phyloP scores from a whole-genome alignment of 345 rosid species.

The Sonneratia caseolaris region DNA sequence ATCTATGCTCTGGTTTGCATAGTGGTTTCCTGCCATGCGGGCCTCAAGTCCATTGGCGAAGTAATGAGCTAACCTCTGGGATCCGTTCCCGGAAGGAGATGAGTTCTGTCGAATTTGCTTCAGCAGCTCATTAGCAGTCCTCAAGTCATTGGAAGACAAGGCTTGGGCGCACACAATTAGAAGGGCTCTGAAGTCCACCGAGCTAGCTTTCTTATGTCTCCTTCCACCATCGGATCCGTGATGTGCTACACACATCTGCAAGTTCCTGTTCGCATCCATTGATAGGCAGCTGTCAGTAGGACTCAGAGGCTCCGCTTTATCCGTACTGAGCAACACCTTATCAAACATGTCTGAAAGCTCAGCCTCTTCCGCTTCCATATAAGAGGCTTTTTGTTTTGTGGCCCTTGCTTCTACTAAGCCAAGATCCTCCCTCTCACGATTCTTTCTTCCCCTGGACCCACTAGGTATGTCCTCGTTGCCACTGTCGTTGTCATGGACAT shows the following conservation, averaged over 20 bases:
- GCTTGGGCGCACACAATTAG: conserved; percentile 74
- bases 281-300: not conserved
- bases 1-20: conserved; percentile 21
- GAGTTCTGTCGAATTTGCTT: conserved; percentile 69
- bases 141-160: conserved; percentile 39
- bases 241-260: not conserved
- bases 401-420: conserved; percentile 48
- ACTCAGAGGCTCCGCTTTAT: conserved; percentile 8
- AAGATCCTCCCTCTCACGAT: conserved; percentile 38
- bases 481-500: conserved; percentile 5
- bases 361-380: conserved; percentile 42
- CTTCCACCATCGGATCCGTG: conserved; percentile 28
- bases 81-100: conserved; percentile 58
- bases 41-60: conserved; percentile 80
- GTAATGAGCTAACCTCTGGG: conserved; percentile 75
- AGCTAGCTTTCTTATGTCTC: conserved; percentile 31
- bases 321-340: conserved; percentile 36
- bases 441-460: conserved; percentile 39
- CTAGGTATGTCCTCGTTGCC: conserved; percentile 12
- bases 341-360: conserved; percentile 65
- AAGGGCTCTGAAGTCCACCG: conserved; percentile 60
- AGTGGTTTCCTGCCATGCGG: conserved; percentile 43
- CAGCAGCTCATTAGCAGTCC: conserved; percentile 61
- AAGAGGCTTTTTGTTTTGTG: conserved; percentile 50
- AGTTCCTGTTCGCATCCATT: conserved; percentile 11